These are phyloP conservation scores for Zangia roseola DNA, from an alignment of 768 basidiomycete genomes.

Conservation along the genomic window DNA sequence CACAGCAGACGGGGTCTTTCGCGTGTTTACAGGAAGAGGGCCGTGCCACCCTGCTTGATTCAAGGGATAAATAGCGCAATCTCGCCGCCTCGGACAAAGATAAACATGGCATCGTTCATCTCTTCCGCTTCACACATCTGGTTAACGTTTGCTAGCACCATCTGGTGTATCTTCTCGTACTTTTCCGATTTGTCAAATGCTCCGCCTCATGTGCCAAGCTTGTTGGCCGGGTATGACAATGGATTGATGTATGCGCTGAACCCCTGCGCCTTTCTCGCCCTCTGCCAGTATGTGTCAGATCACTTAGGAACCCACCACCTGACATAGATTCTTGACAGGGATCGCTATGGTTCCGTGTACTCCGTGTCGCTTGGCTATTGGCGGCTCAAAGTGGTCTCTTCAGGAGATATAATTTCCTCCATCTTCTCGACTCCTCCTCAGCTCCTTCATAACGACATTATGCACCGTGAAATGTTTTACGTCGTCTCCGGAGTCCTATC, in stretches of 20 bases:
- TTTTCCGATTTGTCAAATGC: not conserved
- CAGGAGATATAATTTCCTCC: constrained; percentile 10
- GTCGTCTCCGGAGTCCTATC: constrained; percentile 11
- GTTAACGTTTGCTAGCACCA: not conserved
- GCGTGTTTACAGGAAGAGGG: too few relatives aligned
- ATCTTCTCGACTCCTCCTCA: constrained; percentile 4
- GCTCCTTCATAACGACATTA: constrained; percentile 10
- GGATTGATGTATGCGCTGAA: constrained; percentile 12
- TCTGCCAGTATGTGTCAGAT: constrained; percentile 22
- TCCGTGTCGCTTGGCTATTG: constrained; percentile 19
- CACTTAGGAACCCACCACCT: not conserved
- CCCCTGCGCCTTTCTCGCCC: constrained; percentile 13
- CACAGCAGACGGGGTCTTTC: too few relatives aligned
- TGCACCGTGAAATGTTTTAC: constrained; percentile 10
- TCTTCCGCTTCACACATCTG: not conserved
- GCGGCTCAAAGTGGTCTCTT: constrained; percentile 15
- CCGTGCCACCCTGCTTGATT: not conserved
- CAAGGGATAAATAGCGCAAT: constrained; percentile 3
- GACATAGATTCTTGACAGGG: constrained; percentile 9
- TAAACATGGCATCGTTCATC: not conserved
- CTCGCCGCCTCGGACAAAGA: not conserved
- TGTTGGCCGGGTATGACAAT: constrained; percentile 17
- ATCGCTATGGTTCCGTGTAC: constrained; percentile 14
- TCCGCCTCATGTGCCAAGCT: constrained; percentile 8
- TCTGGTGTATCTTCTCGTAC: not conserved